Percentiles rank a stretch among this genome's conserved stretches.
Evolutionary conservation across 176 grass and related monocot species (phyloP).

Genomic region (Oryza rufipogon): DNA sequence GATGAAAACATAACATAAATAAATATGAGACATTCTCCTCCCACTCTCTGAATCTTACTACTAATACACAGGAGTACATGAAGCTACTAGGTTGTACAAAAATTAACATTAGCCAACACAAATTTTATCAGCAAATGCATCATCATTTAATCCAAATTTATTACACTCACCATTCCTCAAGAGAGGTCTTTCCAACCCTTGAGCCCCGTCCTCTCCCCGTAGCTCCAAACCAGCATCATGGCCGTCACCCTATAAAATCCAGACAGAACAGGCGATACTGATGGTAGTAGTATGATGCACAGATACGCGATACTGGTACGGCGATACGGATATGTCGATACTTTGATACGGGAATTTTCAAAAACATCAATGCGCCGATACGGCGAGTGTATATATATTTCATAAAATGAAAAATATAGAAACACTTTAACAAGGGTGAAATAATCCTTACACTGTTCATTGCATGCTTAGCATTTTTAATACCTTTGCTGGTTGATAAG

Average conservation of each 20-base stretch:
- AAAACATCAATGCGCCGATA: too few species aligned
- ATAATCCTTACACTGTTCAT: too few species aligned
- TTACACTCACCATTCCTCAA: conserved; percentile 88
- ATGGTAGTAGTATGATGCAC: too few species aligned
- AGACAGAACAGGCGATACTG: neutral
- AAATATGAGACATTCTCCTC: neutral
- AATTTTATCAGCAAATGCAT: conserved; percentile 14
- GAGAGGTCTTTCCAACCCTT: conserved; percentile 85
- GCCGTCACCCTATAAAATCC: conserved; percentile 73
- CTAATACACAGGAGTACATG: too few species aligned
- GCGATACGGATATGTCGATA: too few species aligned
- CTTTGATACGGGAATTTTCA: too few species aligned
- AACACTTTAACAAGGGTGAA: too few species aligned
- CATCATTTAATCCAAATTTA: neutral
- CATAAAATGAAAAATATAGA: too few species aligned
- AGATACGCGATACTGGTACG: too few species aligned
- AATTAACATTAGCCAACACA: neutral
- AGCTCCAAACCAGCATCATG: conserved; percentile 90
- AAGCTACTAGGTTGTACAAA: neutral
- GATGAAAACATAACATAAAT: neutral
- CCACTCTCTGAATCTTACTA: neutral
- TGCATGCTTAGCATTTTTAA: too few species aligned
- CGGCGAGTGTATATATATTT: too few species aligned
- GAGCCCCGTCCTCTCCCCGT: conserved; percentile 76
- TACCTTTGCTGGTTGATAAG: too few species aligned